Evolutionary conservation across 129 eudicot genomes (phyloP).

Genomic region (Helianthus annuus): HanXRQr2.0-SUNRISE NC_035448.2:185299297-185299796

Average conservation of each 20-base stretch:
- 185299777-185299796: too few relatives aligned
- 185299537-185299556: not conserved
- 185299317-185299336: not conserved
- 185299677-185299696: conserved; percentile 6
- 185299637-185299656: conserved; percentile 14
- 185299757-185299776: too few relatives aligned
- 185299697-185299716: not conserved
- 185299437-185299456: conserved; percentile 74
- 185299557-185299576: conserved; percentile 2
- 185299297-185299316: not conserved
- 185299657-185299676: not conserved
- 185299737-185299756: not conserved
- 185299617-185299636: conserved; percentile 6
- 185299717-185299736: not conserved
- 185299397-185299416: conserved; percentile 54
- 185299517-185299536: conserved; percentile 6
- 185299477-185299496: conserved; percentile 8
- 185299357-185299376: not conserved
- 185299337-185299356: not conserved
- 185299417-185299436: conserved; percentile 71
- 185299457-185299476: not conserved
- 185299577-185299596: not conserved
- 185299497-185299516: not conserved
- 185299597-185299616: conserved; percentile 8
- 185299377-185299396: conserved; percentile 51